Evolutionary conservation across 106 monocot species (phyloP).

Genomic region (Amphibolis antarctica): DNA sequence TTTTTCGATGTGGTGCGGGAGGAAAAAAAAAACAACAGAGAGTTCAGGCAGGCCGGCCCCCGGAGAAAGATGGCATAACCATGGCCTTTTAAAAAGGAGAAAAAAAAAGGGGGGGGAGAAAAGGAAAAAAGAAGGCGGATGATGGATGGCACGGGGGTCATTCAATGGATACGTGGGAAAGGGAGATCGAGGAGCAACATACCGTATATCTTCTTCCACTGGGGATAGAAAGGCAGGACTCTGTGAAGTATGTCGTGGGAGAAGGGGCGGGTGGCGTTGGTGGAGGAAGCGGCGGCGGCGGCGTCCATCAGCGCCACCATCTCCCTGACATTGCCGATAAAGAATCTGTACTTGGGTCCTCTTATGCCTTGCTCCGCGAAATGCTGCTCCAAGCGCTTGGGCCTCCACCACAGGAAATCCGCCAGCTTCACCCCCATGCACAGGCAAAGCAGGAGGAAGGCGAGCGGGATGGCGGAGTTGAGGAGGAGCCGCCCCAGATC

Average conservation of each 20-base stretch:
- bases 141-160: no score
- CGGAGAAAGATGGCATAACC: no score
- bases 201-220: conserved; percentile 97
- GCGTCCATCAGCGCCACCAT: conserved; percentile 47
- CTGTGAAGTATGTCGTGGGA: conserved; percentile 76
- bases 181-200: background rate
- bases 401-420: conserved; percentile 64
- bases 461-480: conserved; percentile 7
- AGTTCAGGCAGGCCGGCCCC: no score
- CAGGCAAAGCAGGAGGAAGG: conserved; percentile 9
- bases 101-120: background rate
- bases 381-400: conserved; percentile 39
- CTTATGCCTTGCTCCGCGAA: conserved; percentile 61
- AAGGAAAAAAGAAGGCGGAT: background rate
- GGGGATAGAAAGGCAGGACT: conserved; percentile 84
- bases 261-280: conserved; percentile 35
- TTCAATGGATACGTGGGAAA: no score
- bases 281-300: conserved; percentile 39
- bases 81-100: no score
- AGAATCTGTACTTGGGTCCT: conserved; percentile 60
- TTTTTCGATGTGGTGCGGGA: no score
- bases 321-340: conserved; percentile 58
- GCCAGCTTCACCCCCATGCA: conserved; percentile 22
- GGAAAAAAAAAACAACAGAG: no score
- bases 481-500: background rate